phyloP scores from a whole-genome alignment of 345 rosid species.

The Heritiera littoralis region DNA sequence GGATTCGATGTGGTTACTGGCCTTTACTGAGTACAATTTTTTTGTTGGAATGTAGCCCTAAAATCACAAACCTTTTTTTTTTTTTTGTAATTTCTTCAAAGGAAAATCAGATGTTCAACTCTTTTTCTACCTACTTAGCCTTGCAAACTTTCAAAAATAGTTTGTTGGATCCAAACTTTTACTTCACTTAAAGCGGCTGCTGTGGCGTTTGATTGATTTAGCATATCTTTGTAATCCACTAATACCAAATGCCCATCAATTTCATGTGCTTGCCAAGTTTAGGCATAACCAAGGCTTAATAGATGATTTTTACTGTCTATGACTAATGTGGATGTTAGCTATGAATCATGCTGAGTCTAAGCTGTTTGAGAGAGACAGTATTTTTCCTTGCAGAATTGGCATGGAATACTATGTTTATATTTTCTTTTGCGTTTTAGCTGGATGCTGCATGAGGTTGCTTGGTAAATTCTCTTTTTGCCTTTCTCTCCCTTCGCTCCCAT shows the following conservation, averaged over 20 bases:
- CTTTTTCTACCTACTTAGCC: neutral
- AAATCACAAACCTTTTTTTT: neutral
- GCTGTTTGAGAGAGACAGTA: neutral
- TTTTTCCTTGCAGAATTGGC: neutral
- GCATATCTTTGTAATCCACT: neutral
- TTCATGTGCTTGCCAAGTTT: neutral
- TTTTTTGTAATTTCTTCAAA: neutral
- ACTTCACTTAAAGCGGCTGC: neutral
- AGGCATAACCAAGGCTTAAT: neutral
- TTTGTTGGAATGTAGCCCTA: neutral
- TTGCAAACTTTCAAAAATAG: neutral
- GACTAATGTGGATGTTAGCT: neutral
- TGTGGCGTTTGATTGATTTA: neutral
- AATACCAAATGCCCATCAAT: neutral
- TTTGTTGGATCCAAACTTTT: neutral
- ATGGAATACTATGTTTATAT: neutral
- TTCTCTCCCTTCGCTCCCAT: constrained; percentile 2
- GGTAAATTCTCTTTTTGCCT: neutral
- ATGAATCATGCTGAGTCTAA: neutral
- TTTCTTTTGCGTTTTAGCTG: neutral
- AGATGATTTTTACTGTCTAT: too few species aligned
- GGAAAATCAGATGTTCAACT: neutral
- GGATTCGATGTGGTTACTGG: neutral
- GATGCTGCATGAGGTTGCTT: neutral
- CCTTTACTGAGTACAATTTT: neutral